Evolutionary conservation across 2,329 filamentous ascomycete genomes (phyloP).

Genomic region (Calycina herbarum): DNA sequence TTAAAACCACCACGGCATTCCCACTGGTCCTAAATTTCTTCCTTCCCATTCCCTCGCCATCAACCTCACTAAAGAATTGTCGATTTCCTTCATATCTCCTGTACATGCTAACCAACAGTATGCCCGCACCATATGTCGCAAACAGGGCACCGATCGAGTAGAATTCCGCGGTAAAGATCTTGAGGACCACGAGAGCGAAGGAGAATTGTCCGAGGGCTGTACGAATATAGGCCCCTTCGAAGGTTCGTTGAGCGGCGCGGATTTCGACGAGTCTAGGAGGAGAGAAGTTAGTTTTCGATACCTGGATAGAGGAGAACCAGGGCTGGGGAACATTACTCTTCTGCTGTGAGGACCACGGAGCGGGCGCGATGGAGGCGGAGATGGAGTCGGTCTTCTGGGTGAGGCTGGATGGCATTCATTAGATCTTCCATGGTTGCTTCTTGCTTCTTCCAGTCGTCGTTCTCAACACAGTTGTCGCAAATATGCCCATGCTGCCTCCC

Average conservation of each 20-base stretch:
- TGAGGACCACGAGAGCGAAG: slow-evolving; percentile 90
- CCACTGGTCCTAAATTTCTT: slow-evolving; percentile 64
- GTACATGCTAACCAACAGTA: slow-evolving; percentile 81
- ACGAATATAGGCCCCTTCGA: slow-evolving; percentile 94
- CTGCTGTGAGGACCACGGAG: slow-evolving; percentile 75
- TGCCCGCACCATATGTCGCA: slow-evolving; percentile 83
- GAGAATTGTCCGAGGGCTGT: slow-evolving; percentile 94
- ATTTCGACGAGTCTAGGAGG: slow-evolving; percentile 74
- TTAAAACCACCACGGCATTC: slow-evolving; percentile 60
- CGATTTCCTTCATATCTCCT: slow-evolving; percentile 87
- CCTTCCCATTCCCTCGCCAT: slow-evolving; percentile 43
- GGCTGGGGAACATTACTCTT: slow-evolving; percentile 51
- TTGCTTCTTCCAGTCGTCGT: background rate
- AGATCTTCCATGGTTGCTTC: slow-evolving; percentile 7
- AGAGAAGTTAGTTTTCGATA: slow-evolving; percentile 3
- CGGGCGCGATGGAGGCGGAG: slow-evolving; percentile 81
- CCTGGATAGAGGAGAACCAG: slow-evolving; percentile 8
- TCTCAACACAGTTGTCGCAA: slow-evolving; percentile 1
- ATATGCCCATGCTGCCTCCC: background rate
- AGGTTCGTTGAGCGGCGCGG: slow-evolving; percentile 91
- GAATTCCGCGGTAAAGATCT: slow-evolving; percentile 96
- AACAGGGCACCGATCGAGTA: slow-evolving; percentile 97
- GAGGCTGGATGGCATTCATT: slow-evolving; percentile 47
- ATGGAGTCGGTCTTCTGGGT: slow-evolving; percentile 72
- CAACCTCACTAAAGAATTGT: slow-evolving; percentile 75